These are phyloP conservation scores for Angomonas deanei DNA, from an alignment of 208 protist genomes.

Conservation along the genomic window DNA sequence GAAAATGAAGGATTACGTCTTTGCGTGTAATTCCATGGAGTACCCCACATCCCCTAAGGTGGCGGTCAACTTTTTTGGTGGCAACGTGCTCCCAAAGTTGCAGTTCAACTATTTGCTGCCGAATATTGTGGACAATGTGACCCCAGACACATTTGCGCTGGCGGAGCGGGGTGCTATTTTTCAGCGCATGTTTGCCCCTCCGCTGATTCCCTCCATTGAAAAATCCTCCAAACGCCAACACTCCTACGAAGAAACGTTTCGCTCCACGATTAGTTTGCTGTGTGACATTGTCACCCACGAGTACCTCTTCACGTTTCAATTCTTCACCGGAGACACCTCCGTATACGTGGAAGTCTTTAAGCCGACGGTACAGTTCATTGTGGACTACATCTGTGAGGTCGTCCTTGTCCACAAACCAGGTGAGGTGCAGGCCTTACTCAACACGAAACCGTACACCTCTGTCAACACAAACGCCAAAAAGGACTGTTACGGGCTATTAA, in stretches of 20 bases:
- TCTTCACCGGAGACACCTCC: constrained; percentile 78
- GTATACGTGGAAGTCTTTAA: constrained; percentile 74
- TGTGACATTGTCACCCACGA: constrained; percentile 84
- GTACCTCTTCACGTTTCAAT: constrained; percentile 83
- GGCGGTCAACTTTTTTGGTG: constrained; percentile 9
- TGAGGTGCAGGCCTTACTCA: constrained; percentile 28
- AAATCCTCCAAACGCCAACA: constrained; percentile 37
- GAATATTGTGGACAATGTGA: not conserved
- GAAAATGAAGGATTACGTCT: constrained; percentile 68
- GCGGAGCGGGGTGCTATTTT: constrained; percentile 55
- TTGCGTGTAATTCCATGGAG: constrained; percentile 73
- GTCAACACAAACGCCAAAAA: constrained; percentile 46
- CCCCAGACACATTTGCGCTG: constrained; percentile 24
- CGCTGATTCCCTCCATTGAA: constrained; percentile 74
- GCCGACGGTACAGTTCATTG: constrained; percentile 70
- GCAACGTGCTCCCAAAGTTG: not conserved
- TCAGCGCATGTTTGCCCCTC: constrained; percentile 30
- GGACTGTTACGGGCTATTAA: constrained; percentile 72
- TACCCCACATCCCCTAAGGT: constrained; percentile 4
- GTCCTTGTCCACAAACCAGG: constrained; percentile 42
- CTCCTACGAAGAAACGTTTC: constrained; percentile 82
- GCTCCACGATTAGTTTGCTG: constrained; percentile 58
- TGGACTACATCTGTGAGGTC: constrained; percentile 78
- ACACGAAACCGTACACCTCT: constrained; percentile 30
- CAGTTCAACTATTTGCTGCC: not conserved